These are phyloP conservation scores for Apiotrichum mycotoxinovorans DNA, from an alignment of 1,284 basidiomycete species.

Conservation along the genomic window DNA sequence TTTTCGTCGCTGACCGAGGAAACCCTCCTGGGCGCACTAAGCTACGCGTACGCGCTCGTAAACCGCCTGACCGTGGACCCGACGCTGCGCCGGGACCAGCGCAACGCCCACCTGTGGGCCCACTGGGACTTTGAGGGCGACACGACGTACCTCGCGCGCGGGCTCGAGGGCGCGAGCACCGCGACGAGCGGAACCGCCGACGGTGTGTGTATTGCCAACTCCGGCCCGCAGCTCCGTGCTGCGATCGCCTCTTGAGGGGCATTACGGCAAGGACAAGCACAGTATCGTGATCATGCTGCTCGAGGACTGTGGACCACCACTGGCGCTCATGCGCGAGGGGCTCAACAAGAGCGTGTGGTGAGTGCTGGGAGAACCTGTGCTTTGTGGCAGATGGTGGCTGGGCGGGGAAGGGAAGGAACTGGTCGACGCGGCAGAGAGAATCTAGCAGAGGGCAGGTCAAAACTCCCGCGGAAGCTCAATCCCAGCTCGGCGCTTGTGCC, in stretches of 20 bases:
- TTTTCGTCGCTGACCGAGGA: neutral
- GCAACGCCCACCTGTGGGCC: neutral
- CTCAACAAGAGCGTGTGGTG: neutral
- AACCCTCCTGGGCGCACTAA: neutral
- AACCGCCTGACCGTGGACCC: constrained; percentile 1
- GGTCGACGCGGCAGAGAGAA: too few relatives aligned
- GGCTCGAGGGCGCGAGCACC: neutral
- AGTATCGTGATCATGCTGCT: constrained; percentile 5
- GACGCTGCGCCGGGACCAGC: neutral
- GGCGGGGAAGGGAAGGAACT: too few relatives aligned
- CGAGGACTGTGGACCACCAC: constrained; percentile 3
- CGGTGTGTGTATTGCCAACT: neutral
- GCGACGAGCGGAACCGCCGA: neutral
- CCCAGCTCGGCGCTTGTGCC: too few relatives aligned
- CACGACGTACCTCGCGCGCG: constrained; percentile 2
- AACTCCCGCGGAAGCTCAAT: too few relatives aligned
- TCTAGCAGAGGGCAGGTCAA: too few relatives aligned
- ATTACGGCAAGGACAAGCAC: neutral
- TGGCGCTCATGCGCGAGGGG: neutral
- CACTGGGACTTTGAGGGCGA: neutral
- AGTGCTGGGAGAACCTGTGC: neutral
- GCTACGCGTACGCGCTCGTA: neutral
- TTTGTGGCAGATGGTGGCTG: too few relatives aligned
- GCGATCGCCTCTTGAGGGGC: constrained; percentile 4
- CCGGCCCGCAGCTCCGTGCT: neutral